Percentiles rank a stretch among this genome's conserved stretches.
phyloP scores from a whole-genome alignment of 208 protist genomes.

The Trichomonas tenax region DNA sequence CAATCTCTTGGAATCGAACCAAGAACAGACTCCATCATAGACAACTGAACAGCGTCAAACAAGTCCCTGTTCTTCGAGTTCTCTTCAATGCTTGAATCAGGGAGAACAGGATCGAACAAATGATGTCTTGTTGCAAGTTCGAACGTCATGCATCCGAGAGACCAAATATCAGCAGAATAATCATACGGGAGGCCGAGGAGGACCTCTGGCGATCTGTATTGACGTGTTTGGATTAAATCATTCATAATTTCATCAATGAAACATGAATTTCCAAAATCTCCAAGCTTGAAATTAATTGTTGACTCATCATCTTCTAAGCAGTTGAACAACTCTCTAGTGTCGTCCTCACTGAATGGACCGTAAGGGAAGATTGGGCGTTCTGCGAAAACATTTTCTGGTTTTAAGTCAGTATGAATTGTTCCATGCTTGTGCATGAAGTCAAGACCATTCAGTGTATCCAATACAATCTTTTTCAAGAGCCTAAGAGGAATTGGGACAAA shows the following conservation, averaged over 20 bases:
- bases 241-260: not conserved
- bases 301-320: not conserved
- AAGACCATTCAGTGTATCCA: slow-evolving; percentile 32
- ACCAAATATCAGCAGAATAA: slow-evolving; percentile 63
- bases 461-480: slow-evolving; percentile 19
- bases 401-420: slow-evolving; percentile 46
- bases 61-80: not conserved
- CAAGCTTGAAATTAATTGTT: not conserved
- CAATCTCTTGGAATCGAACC: not conserved
- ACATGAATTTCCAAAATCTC: slow-evolving; percentile 4
- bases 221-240: not conserved
- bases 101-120: not conserved
- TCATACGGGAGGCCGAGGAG: slow-evolving; percentile 30
- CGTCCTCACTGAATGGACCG: not conserved
- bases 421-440: slow-evolving; percentile 33
- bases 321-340: not conserved
- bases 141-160: slow-evolving; percentile 55
- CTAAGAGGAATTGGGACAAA: slow-evolving; percentile 5
- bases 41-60: not conserved
- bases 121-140: slow-evolving; percentile 59
- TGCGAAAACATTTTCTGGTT: slow-evolving; percentile 43
- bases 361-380: not conserved
- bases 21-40: not conserved
- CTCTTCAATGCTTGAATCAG: not conserved
- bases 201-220: not conserved